Evolutionary conservation across 176 grass and related monocot species (phyloP).

Genomic region (Typha latifolia): DNA sequence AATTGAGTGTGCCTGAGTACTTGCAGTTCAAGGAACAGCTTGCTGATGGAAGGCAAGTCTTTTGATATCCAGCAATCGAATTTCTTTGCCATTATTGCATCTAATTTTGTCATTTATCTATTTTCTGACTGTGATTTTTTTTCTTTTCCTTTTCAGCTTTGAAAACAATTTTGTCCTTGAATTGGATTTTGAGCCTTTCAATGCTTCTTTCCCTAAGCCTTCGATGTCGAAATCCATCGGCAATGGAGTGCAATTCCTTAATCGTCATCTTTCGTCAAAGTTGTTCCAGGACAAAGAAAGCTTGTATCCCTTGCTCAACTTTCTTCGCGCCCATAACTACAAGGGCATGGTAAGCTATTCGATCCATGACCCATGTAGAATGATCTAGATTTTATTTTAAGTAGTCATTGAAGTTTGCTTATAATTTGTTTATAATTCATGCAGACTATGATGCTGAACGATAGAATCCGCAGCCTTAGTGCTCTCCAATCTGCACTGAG

Average conservation of each 20-base stretch:
- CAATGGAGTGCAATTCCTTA: constrained; percentile 99
- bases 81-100: background rate
- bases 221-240: constrained; percentile 94
- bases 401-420: background rate
- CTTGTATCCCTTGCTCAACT: constrained; percentile 93
- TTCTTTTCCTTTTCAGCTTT: constrained; percentile 15
- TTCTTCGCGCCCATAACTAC: constrained; percentile 86
- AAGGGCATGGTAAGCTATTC: constrained; percentile 80
- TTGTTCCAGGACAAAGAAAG: constrained; percentile 96
- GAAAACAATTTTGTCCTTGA: constrained; percentile 74
- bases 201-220: constrained; percentile 85
- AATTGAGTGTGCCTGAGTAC: constrained; percentile 85
- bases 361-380: background rate
- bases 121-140: background rate
- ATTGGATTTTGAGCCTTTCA: constrained; percentile 97
- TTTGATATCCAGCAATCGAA: background rate
- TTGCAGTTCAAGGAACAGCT: constrained; percentile 98
- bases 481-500: constrained; percentile 74
- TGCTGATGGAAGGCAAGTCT: constrained; percentile 54
- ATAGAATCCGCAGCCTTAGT: constrained; percentile 88
- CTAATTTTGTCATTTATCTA: background rate
- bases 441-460: constrained; percentile 97
- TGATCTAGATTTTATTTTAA: background rate
- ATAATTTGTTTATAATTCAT: constrained; percentile 2
- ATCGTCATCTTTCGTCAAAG: constrained; percentile 92